Evolutionary conservation across 805 yeast genomes (phyloP).

Genomic region (Barnettozyma pratensis): DNA sequence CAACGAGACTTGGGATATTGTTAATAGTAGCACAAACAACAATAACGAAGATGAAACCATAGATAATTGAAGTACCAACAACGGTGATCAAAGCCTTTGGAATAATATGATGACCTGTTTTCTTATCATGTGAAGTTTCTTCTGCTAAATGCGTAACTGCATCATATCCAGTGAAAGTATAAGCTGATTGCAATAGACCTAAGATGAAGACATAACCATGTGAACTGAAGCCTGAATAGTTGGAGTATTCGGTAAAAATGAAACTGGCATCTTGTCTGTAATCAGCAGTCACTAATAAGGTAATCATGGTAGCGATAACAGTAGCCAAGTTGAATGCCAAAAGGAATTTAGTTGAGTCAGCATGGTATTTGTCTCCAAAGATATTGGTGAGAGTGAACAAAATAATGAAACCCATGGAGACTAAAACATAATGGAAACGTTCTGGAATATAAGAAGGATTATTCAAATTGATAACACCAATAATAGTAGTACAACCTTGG

Average conservation of each 20-base stretch:
- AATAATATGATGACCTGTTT: slow-evolving; percentile 21
- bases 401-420: slow-evolving; percentile 21
- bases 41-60: slow-evolving; percentile 30
- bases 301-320: slow-evolving; percentile 17
- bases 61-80: slow-evolving; percentile 24
- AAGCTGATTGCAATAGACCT: slow-evolving; percentile 24
- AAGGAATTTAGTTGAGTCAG: slow-evolving; percentile 17
- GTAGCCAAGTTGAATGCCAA: slow-evolving; percentile 18
- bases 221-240: slow-evolving; percentile 21
- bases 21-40: slow-evolving; percentile 26
- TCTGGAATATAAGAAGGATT: slow-evolving; percentile 15
- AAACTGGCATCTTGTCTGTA: slow-evolving; percentile 22
- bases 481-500: slow-evolving; percentile 22
- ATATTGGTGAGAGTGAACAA: slow-evolving; percentile 20
- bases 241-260: slow-evolving; percentile 23
- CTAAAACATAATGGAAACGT: slow-evolving; percentile 20
- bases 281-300: slow-evolving; percentile 19
- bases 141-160: slow-evolving; percentile 32
- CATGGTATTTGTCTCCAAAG: slow-evolving; percentile 21
- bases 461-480: slow-evolving; percentile 18
- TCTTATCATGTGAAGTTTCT: slow-evolving; percentile 25
- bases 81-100: slow-evolving; percentile 32
- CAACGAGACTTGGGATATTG: slow-evolving; percentile 14
- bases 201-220: slow-evolving; percentile 25
- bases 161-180: slow-evolving; percentile 30